A percentile compares a stretch with the other conserved stretches of the same genome.
Conservation (phyloP, 805 yeast species). For the Danielia reshetovae region DNA sequence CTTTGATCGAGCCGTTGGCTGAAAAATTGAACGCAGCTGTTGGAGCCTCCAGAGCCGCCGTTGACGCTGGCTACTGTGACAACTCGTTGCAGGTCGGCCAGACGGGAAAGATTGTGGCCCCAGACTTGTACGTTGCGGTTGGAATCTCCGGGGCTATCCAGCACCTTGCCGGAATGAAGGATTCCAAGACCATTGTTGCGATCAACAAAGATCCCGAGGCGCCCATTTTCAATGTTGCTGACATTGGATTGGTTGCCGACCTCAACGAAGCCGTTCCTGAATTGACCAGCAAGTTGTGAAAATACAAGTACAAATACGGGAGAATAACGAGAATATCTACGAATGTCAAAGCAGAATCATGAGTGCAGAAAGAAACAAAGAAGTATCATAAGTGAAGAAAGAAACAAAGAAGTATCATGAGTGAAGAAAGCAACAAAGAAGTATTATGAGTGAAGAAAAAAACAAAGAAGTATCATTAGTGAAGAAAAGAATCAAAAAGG, state of each 20-base stretch:
- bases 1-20: conserved; percentile 77
- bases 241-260: conserved; percentile 86
- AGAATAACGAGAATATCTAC: too few relatives aligned
- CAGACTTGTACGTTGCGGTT: conserved; percentile 87
- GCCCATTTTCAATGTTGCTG: conserved; percentile 89
- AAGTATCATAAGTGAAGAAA: too few relatives aligned
- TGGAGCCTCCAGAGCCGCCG: conserved; percentile 98
- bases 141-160: conserved; percentile 98
- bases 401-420: too few relatives aligned
- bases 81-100: conserved; percentile 97
- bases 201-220: conserved; percentile 93
- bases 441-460: too few relatives aligned
- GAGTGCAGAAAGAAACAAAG: too few relatives aligned
- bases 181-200: conserved; percentile 88
- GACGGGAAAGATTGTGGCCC: conserved; percentile 97
- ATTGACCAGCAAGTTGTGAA: conserved; percentile 71
- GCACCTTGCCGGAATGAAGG: conserved; percentile 98
- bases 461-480: too few relatives aligned
- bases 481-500: too few relatives aligned
- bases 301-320: too few relatives aligned
- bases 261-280: conserved; percentile 86
- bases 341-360: too few relatives aligned
- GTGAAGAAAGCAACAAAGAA: too few relatives aligned
- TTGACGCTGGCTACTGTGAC: conserved; percentile 92
- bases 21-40: conserved; percentile 82